Conservation (phyloP, 2,329 filamentous ascomycete genomes). For the Monilinia polystroma region DNA sequence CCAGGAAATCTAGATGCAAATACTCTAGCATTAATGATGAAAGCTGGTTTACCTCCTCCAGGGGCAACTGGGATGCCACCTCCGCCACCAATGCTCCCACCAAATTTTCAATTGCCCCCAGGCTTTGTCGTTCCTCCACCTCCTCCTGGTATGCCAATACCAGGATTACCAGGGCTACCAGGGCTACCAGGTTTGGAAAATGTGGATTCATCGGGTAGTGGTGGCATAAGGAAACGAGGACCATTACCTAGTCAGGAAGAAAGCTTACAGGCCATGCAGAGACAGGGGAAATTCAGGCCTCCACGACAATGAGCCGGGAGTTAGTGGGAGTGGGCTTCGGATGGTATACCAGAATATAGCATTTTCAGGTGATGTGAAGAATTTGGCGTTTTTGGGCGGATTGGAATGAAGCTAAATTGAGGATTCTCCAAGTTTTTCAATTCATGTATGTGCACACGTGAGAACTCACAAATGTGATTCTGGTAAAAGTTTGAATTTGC, state of each 20-base stretch:
- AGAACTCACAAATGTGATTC: not conserved
- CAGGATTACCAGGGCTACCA: conserved; percentile 35
- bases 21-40: conserved; percentile 44
- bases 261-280: conserved; percentile 75
- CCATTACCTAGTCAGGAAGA: conserved; percentile 83
- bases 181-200: conserved; percentile 38
- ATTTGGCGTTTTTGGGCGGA: conserved; percentile 11
- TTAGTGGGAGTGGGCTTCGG: not conserved
- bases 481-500: conserved; percentile 2
- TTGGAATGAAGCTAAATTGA: conserved; percentile 8
- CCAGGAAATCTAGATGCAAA: conserved; percentile 20
- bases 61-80: conserved; percentile 43
- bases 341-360: conserved; percentile 19
- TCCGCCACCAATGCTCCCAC: conserved; percentile 47
- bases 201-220: conserved; percentile 32
- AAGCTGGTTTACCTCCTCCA: conserved; percentile 61
- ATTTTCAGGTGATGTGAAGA: conserved; percentile 13
- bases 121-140: conserved; percentile 42
- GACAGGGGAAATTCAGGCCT: conserved; percentile 59
- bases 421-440: not conserved
- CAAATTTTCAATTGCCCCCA: conserved; percentile 37
- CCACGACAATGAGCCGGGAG: conserved; percentile 31
- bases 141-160: conserved; percentile 41
- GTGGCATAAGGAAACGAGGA: conserved; percentile 56
- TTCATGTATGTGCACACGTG: not conserved